These are phyloP conservation scores for Avena atlantica DNA, from an alignment of 176 grass and related monocot genomes.

Conservation along the genomic window DNA sequence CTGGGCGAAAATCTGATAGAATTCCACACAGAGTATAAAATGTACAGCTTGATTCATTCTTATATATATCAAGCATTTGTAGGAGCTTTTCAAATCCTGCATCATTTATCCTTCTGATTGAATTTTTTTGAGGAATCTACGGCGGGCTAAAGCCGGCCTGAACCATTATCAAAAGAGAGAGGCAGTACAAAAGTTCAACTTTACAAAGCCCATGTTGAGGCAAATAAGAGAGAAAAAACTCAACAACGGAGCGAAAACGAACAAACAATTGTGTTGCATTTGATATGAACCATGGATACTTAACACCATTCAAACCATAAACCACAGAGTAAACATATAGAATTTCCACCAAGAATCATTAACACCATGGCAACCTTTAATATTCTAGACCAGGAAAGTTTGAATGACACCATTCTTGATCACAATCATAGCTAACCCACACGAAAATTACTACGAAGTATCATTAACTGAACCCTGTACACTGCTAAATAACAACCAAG, in stretches of 20 bases:
- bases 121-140: background rate
- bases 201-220: too few species aligned
- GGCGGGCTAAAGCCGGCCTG: too few species aligned
- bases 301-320: background rate
- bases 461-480: conserved; percentile 54
- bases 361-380: background rate
- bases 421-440: conserved; percentile 4
- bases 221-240: too few species aligned
- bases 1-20: background rate
- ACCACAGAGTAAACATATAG: background rate
- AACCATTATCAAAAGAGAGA: too few species aligned
- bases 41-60: conserved; percentile 8
- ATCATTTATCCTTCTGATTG: background rate
- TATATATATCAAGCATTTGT: background rate
- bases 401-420: conserved; percentile 3
- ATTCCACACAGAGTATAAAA: background rate
- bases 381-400: conserved; percentile 32
- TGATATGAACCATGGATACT: conserved; percentile 7
- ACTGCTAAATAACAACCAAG: conserved; percentile 33
- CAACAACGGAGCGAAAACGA: too few species aligned
- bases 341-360: conserved; percentile 17
- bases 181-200: too few species aligned
- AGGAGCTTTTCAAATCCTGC: background rate
- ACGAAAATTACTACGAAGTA: conserved; percentile 34
- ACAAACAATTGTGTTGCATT: background rate